These are phyloP conservation scores for Cephaloascus fragrans DNA, from an alignment of 805 yeast genomes.

Conservation along the genomic window DNA sequence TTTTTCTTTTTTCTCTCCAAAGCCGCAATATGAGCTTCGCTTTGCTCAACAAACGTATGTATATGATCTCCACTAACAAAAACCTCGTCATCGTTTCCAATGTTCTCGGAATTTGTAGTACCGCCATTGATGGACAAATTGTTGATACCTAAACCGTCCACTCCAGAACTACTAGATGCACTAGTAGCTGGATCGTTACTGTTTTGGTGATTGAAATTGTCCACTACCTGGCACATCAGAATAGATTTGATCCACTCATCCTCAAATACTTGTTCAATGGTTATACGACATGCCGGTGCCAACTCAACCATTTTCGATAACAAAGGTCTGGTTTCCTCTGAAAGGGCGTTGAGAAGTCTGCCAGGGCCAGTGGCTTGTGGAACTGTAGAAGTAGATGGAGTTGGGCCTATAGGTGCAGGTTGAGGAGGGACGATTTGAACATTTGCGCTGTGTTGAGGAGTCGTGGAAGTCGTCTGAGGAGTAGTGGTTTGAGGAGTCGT, in stretches of 20 bases:
- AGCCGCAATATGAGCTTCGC: constrained; percentile 92
- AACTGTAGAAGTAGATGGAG: constrained; percentile 51
- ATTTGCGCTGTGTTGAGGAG: constrained; percentile 1
- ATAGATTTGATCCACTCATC: constrained; percentile 62
- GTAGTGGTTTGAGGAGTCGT: neutral
- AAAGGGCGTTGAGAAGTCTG: constrained; percentile 59
- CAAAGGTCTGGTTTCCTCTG: constrained; percentile 57
- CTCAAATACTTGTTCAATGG: constrained; percentile 68
- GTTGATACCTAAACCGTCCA: constrained; percentile 28
- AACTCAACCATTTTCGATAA: constrained; percentile 71
- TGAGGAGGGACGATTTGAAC: constrained; percentile 1
- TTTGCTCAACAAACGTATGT: constrained; percentile 85
- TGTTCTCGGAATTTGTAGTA: constrained; percentile 9
- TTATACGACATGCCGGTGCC: constrained; percentile 78
- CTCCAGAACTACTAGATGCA: constrained; percentile 3
- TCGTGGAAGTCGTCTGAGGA: neutral
- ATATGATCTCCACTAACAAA: constrained; percentile 51
- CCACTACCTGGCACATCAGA: constrained; percentile 59
- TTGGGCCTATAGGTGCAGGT: constrained; percentile 9
- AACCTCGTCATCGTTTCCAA: constrained; percentile 26
- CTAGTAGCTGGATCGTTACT: constrained; percentile 3
- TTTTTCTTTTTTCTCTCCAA: constrained; percentile 74
- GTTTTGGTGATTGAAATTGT: too few species aligned
- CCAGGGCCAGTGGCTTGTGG: constrained; percentile 75
- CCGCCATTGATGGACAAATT: constrained; percentile 9